A percentile compares a stretch with the other conserved stretches of the same genome.
Evolutionary conservation across 768 basidiomycete species (phyloP).

Genomic region (Suillus lakei): DNA sequence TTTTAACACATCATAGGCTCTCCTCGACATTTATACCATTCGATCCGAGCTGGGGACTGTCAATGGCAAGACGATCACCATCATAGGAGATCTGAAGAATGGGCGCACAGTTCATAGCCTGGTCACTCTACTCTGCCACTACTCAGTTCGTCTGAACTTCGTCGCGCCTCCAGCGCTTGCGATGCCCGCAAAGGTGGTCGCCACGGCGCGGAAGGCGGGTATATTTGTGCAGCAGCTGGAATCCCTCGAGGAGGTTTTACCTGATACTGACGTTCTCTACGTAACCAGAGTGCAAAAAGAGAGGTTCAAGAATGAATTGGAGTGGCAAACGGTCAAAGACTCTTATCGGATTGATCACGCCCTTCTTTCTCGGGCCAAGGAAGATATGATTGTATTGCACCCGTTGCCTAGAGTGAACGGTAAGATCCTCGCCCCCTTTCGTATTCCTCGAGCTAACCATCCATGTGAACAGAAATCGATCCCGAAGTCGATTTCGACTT

Average conservation of each 20-base stretch:
- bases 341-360: slow-evolving; percentile 94
- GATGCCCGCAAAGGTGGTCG: slow-evolving; percentile 88
- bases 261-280: slow-evolving; percentile 94
- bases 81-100: slow-evolving; percentile 96
- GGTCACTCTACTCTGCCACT: slow-evolving; percentile 88
- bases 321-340: slow-evolving; percentile 92
- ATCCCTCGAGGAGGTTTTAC: slow-evolving; percentile 89
- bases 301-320: slow-evolving; percentile 77
- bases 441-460: slow-evolving; percentile 15
- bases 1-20: slow-evolving; percentile 51
- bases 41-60: slow-evolving; percentile 98
- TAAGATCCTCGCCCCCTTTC: slow-evolving; percentile 35
- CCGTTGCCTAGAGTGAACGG: slow-evolving; percentile 94
- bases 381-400: slow-evolving; percentile 99
- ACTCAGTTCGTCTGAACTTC: slow-evolving; percentile 94
- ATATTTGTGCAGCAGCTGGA: slow-evolving; percentile 80
- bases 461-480: slow-evolving; percentile 81
- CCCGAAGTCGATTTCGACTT: slow-evolving; percentile 98
- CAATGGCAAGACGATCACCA: slow-evolving; percentile 91
- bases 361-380: slow-evolving; percentile 89
- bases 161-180: slow-evolving; percentile 85
- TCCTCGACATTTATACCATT: slow-evolving; percentile 91
- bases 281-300: slow-evolving; percentile 97
- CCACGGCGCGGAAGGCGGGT: slow-evolving; percentile 83
- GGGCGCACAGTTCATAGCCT: slow-evolving; percentile 97